Base-by-base conservation (phyloP, 2,329 filamentous ascomycete species). In the Phaeosphaeria sp. region DNA sequence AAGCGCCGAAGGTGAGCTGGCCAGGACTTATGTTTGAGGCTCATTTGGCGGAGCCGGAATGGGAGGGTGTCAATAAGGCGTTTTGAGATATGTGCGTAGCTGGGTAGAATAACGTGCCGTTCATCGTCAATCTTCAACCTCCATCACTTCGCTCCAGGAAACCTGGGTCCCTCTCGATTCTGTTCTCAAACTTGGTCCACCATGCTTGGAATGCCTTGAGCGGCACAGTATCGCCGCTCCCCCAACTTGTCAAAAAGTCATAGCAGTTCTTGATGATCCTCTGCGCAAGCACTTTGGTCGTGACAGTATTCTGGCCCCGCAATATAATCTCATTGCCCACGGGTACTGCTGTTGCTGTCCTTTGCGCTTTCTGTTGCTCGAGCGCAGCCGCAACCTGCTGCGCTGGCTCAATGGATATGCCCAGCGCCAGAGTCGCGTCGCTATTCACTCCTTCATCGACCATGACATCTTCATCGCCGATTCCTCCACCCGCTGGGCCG, bases 261-360 rank as follows among this genome's bases (percentile, higher is more conserved):
- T 98, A 99, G 15, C 94, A 95, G 77, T 97, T 97, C 69, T 92
- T 90, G 69, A 99, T 98, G 68, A 99, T 97, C 63, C 92, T 84
- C 79, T 98, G 93, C 27, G 95, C 95, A 22, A 99, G 83, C 1
- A 92, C 81, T 63, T 91, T 87, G 0, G 92, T 95, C n/a, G 85
- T 83, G 1, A 87, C 82, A 47, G 80, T 78, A 25, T 74, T 70
- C 62, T 72, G 55, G 68, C 72, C 53, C 67, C 74, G 52, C 21
- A 74, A 66, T 0, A 81, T 77, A 25, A 81, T 41, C 23, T 77
- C 77, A 17, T 67, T 71, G 4, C 64, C 59, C 3, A 69, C 62
- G 22, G 69, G 52, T 13, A 68, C 55, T 2, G 61, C 54, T 36
- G 63, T 72, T 61, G 60, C 62, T 41, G 66, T 75, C 65, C 79